Evolutionary conservation across 495 filamentous ascomycete genomes (phyloP).

Genomic region (Aspergillus carlsbadensis): DNA sequence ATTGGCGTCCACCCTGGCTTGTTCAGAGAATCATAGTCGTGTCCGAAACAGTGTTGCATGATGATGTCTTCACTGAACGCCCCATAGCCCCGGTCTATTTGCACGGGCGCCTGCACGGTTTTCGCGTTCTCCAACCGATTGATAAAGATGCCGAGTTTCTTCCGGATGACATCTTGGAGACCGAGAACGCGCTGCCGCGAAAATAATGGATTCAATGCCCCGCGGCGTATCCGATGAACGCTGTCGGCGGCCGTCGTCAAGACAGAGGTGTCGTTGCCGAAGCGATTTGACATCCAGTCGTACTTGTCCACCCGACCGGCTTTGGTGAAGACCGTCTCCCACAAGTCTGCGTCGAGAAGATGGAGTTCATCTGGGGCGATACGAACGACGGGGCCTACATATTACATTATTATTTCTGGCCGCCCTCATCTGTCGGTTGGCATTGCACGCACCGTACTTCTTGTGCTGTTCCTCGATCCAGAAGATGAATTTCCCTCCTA

Average conservation of each 20-base stretch:
- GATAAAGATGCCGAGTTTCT: neutral
- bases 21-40: neutral
- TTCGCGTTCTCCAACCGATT: neutral
- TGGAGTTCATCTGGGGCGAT: slow-evolving; percentile 6
- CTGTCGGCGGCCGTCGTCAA: neutral
- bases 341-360: slow-evolving; percentile 1
- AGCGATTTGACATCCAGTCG: slow-evolving; percentile 1
- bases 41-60: slow-evolving; percentile 8
- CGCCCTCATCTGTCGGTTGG: neutral
- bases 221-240: neutral
- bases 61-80: slow-evolving; percentile 7
- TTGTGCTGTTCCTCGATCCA: slow-evolving; percentile 8
- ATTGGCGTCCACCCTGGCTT: neutral
- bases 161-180: slow-evolving; percentile 1
- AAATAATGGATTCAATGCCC: slow-evolving; percentile 4
- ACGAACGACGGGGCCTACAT: neutral
- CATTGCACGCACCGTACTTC: neutral
- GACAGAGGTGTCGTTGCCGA: slow-evolving; percentile 7
- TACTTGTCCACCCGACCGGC: slow-evolving; percentile 8
- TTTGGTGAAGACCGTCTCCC: slow-evolving; percentile 9
- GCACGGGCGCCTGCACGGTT: neutral
- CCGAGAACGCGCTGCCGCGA: neutral
- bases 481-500: slow-evolving; percentile 4
- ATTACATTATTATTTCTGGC: neutral
- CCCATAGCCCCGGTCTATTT: neutral